phyloP scores from a whole-genome alignment of 768 basidiomycete species.

The Porphyrellus cyaneotinctus region DNA sequence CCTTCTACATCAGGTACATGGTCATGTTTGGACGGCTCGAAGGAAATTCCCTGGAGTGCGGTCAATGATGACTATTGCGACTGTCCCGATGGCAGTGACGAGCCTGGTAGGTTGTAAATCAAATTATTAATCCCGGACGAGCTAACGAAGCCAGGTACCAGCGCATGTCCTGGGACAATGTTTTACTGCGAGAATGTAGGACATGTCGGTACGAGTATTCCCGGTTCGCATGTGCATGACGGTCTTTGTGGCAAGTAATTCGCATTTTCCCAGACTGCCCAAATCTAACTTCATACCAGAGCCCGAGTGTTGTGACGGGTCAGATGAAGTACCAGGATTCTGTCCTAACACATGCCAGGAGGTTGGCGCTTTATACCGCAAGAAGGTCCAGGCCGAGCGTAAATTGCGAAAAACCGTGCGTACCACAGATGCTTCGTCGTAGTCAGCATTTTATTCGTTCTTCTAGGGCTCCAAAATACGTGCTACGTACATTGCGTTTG shows the following conservation, averaged over 20 bases:
- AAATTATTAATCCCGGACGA: slow-evolving; percentile 5
- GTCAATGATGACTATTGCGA: slow-evolving; percentile 96
- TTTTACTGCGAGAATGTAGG: slow-evolving; percentile 90
- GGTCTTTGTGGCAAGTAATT: slow-evolving; percentile 79
- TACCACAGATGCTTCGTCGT: background rate
- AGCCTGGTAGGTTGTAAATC: slow-evolving; percentile 59
- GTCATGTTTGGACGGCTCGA: slow-evolving; percentile 79
- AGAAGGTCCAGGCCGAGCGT: slow-evolving; percentile 64
- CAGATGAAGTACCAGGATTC: slow-evolving; percentile 80
- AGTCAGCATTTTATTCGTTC: background rate
- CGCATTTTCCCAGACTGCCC: background rate
- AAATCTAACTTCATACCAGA: slow-evolving; percentile 46
- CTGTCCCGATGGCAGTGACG: slow-evolving; percentile 92
- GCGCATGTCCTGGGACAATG: slow-evolving; percentile 68
- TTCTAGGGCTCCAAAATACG: slow-evolving; percentile 87
- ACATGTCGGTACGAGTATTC: slow-evolving; percentile 77
- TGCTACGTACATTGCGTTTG: slow-evolving; percentile 79
- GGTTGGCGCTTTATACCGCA: slow-evolving; percentile 66
- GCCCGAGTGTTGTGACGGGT: slow-evolving; percentile 91
- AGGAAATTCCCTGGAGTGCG: slow-evolving; percentile 70
- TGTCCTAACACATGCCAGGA: slow-evolving; percentile 77
- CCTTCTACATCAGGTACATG: slow-evolving; percentile 53
- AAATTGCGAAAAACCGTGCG: slow-evolving; percentile 79
- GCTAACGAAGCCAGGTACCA: slow-evolving; percentile 54
- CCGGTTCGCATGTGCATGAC: slow-evolving; percentile 82